A percentile compares a stretch with the other conserved stretches of the same genome.
phyloP scores from a whole-genome alignment of 2,329 filamentous ascomycete species.

The Peltaster fructicola region DNA sequence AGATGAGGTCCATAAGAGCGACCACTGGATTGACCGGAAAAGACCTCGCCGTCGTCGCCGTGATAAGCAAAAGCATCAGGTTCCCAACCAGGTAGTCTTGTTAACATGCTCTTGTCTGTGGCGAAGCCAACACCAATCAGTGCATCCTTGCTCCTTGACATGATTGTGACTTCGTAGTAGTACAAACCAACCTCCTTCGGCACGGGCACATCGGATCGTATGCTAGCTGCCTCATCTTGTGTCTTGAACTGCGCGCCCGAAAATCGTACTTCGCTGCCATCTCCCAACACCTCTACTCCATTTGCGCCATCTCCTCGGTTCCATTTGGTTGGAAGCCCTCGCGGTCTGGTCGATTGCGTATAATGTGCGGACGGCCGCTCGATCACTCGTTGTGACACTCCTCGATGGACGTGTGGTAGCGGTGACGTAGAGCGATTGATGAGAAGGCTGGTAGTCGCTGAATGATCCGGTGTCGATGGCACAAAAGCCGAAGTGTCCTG shows the following conservation, averaged over 20 bases:
- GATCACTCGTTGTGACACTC: slow-evolving; percentile 68
- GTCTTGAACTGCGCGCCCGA: slow-evolving; percentile 33
- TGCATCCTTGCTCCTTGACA: slow-evolving; percentile 47
- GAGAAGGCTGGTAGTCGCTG: background rate
- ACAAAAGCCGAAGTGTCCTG: no score
- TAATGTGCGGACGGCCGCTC: slow-evolving; percentile 45
- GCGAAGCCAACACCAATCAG: slow-evolving; percentile 44
- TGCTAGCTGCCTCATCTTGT: slow-evolving; percentile 58
- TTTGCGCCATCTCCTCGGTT: slow-evolving; percentile 58
- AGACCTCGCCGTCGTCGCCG: slow-evolving; percentile 48
- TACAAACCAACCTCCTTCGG: slow-evolving; percentile 82
- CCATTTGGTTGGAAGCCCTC: slow-evolving; percentile 69
- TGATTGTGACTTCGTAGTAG: slow-evolving; percentile 65
- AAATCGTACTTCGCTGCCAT: slow-evolving; percentile 55
- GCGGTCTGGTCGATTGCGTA: no score
- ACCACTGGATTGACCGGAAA: slow-evolving; percentile 38
- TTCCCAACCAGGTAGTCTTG: slow-evolving; percentile 48
- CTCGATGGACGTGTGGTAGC: slow-evolving; percentile 53
- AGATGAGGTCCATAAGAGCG: slow-evolving; percentile 45
- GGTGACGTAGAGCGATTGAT: background rate
- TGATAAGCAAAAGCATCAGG: slow-evolving; percentile 49
- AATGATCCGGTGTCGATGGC: background rate
- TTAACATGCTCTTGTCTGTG: slow-evolving; percentile 38
- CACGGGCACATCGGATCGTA: slow-evolving; percentile 74
- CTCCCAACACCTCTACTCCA: slow-evolving; percentile 54